Evolutionary conservation across 108 stramenopile genomes (phyloP).

Genomic region (Epithemia pelagica): DNA sequence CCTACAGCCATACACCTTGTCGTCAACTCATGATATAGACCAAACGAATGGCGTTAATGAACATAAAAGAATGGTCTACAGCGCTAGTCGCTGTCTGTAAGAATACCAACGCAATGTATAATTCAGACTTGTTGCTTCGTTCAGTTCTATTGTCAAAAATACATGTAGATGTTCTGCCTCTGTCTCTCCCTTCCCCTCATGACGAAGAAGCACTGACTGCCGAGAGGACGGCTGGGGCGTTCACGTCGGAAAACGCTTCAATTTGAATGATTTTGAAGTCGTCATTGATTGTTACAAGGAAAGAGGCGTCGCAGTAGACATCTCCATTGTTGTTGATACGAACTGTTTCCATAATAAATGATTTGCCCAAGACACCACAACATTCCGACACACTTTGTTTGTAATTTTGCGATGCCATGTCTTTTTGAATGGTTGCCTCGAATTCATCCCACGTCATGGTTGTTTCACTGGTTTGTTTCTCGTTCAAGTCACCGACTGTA

Average conservation of each 20-base stretch:
- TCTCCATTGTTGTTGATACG: neutral
- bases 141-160: too few relatives aligned
- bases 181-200: too few relatives aligned
- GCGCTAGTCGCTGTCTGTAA: too few relatives aligned
- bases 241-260: neutral
- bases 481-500: neutral
- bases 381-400: neutral
- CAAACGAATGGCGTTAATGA: too few relatives aligned
- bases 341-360: neutral
- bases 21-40: too few relatives aligned
- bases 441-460: neutral
- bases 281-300: neutral
- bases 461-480: neutral
- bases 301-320: neutral
- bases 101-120: too few relatives aligned
- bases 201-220: too few relatives aligned
- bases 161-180: too few relatives aligned
- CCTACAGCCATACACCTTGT: too few relatives aligned
- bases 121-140: too few relatives aligned
- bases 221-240: too few relatives aligned
- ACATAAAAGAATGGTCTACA: too few relatives aligned
- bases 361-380: neutral
- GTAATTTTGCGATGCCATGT: neutral
- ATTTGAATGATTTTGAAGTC: neutral
- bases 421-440: neutral